Conservation (phyloP, 495 filamentous ascomycete genomes). For the Cercophora samala region DNA sequence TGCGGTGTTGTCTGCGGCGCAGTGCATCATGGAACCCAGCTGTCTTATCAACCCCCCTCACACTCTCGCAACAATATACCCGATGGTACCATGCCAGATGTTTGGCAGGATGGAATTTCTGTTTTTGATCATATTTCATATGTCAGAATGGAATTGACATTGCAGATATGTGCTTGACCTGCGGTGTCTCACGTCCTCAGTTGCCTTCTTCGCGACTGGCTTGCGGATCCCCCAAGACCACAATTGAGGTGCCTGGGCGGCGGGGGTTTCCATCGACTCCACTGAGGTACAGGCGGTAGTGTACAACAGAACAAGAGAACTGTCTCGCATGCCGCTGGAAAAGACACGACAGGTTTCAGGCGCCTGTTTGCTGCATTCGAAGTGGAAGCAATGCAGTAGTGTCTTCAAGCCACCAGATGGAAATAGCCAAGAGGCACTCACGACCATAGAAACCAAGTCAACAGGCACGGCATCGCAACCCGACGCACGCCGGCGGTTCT, state of each 20-base stretch:
- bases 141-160: not conserved
- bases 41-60: not conserved
- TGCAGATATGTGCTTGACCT: not conserved
- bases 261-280: not conserved
- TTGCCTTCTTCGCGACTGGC: not conserved
- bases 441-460: not conserved
- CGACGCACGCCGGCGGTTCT: conserved; percentile 6
- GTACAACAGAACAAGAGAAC: not conserved
- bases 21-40: not conserved
- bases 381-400: not conserved
- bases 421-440: not conserved
- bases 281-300: not conserved
- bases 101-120: not conserved
- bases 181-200: not conserved
- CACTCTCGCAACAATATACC: not conserved
- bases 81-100: not conserved
- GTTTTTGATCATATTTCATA: not conserved
- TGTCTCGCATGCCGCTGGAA: conserved; percentile 3
- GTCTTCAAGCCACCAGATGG: not conserved
- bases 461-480: not conserved
- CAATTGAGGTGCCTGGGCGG: not conserved
- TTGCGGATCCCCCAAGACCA: not conserved
- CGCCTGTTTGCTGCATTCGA: not conserved
- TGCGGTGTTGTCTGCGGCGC: not conserved
- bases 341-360: conserved; percentile 3